These are phyloP conservation scores for Macaranga tanarius DNA, from an alignment of 441 rosid species.

Conservation along the genomic window DNA sequence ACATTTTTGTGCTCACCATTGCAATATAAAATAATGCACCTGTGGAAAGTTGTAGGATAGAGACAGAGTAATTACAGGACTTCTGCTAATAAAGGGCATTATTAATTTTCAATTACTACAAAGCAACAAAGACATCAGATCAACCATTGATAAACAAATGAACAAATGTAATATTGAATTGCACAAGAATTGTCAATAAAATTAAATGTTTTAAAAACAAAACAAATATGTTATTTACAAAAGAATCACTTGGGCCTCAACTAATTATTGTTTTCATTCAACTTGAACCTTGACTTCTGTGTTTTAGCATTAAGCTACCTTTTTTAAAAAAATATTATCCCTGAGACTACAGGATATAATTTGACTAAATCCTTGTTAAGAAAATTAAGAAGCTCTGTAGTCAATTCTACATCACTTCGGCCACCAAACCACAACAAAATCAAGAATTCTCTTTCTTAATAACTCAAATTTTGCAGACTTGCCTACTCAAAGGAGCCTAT, in stretches of 20 bases:
- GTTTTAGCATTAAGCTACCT: neutral
- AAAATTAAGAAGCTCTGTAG: conserved; percentile 93
- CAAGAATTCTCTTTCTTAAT: conserved; percentile 82
- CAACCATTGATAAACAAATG: conserved; percentile 30
- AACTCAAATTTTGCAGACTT: conserved; percentile 70
- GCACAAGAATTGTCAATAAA: conserved; percentile 37
- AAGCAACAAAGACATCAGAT: neutral
- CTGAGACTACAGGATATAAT: conserved; percentile 62
- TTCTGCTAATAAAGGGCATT: too few species aligned
- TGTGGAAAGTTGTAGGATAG: too few species aligned
- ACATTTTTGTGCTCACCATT: too few species aligned
- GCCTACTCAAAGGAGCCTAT: conserved; percentile 91
- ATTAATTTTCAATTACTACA: too few species aligned
- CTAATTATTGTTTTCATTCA: conserved; percentile 22
- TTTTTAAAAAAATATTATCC: conserved; percentile 27
- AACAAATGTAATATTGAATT: conserved; percentile 40
- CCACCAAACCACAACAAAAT: conserved; percentile 97
- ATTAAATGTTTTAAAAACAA: conserved; percentile 24
- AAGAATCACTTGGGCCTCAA: conserved; percentile 18
- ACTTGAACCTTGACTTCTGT: conserved; percentile 13
- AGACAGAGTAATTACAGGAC: too few species aligned
- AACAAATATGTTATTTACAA: conserved; percentile 26
- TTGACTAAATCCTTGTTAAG: conserved; percentile 75
- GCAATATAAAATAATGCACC: too few species aligned
- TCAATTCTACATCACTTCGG: conserved; percentile 97